phyloP scores from a whole-genome alignment of 345 rosid species.

The Ceriops tagal region DNA sequence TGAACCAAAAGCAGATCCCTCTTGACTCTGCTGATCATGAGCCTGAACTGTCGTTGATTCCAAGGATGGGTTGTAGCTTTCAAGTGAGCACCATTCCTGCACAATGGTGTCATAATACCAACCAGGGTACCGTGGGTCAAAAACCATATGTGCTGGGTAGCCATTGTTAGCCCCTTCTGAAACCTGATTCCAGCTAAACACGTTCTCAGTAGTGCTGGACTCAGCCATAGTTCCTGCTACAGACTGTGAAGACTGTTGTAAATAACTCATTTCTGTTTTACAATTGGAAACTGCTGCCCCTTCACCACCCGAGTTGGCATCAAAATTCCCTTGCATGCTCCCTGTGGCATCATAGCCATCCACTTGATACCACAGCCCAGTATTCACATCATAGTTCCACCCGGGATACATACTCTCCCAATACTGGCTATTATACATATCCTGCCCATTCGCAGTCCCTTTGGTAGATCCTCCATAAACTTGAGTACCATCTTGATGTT shows the following conservation, averaged over 20 bases:
- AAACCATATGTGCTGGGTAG: conserved; percentile 83
- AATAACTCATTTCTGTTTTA: conserved; percentile 50
- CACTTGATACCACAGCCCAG: conserved; percentile 83
- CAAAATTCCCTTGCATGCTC: conserved; percentile 36
- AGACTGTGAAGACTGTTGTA: conserved; percentile 62
- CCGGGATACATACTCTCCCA: conserved; percentile 94
- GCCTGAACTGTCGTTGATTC: conserved; percentile 40
- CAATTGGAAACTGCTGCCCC: conserved; percentile 43
- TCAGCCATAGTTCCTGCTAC: conserved; percentile 40
- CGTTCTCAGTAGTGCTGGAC: conserved; percentile 49
- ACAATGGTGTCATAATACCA: conserved; percentile 80
- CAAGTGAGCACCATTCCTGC: conserved; percentile 69
- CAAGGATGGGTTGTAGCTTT: conserved; percentile 56
- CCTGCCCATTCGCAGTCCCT: conserved; percentile 44
- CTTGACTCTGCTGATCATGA: conserved; percentile 53
- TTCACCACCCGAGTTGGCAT: conserved; percentile 32
- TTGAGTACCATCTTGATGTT: conserved; percentile 33
- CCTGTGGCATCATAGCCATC: conserved; percentile 35
- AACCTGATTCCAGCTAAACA: conserved; percentile 65
- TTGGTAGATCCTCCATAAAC: conserved; percentile 29
- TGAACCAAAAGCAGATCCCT: conserved; percentile 41
- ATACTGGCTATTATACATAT: conserved; percentile 44
- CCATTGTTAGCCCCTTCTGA: conserved; percentile 56
- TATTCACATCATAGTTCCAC: conserved; percentile 68
- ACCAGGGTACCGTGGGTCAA: conserved; percentile 89